These are phyloP conservation scores for Globisporangium apiculatum DNA, from an alignment of 352 stramenopile genomes.

Conservation along the genomic window DNA sequence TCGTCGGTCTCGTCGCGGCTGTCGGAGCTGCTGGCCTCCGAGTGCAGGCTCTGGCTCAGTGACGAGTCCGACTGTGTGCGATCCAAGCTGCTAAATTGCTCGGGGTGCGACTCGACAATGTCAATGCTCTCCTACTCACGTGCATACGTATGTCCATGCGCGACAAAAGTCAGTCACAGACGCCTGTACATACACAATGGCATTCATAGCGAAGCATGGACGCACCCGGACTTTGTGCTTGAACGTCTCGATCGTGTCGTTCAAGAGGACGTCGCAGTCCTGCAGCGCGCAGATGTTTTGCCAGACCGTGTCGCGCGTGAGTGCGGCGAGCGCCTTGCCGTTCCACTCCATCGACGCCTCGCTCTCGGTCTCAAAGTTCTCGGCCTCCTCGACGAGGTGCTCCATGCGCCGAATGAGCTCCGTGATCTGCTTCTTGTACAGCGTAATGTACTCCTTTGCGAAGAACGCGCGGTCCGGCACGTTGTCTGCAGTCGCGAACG, in stretches of 20 bases:
- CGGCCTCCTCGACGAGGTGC: slow-evolving; percentile 48
- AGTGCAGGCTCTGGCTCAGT: slow-evolving; percentile 22
- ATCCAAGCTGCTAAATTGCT: slow-evolving; percentile 28
- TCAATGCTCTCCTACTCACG: slow-evolving; percentile 32
- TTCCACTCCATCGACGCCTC: slow-evolving; percentile 26
- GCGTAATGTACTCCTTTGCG: slow-evolving; percentile 39
- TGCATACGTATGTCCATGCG: too few relatives aligned
- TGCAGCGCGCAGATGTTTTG: slow-evolving; percentile 52
- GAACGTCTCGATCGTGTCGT: slow-evolving; percentile 32
- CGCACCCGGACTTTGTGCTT: slow-evolving; percentile 48
- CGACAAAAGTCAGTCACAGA: not conserved
- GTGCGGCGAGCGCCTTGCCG: slow-evolving; percentile 26
- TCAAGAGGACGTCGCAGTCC: slow-evolving; percentile 40
- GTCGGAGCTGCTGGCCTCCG: slow-evolving; percentile 49
- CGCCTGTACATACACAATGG: not conserved
- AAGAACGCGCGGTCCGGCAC: slow-evolving; percentile 50
- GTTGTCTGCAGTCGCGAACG: slow-evolving; percentile 27
- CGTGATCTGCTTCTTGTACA: slow-evolving; percentile 52
- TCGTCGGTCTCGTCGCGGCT: slow-evolving; percentile 39
- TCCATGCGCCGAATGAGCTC: slow-evolving; percentile 54
- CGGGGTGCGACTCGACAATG: slow-evolving; percentile 34
- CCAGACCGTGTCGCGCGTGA: slow-evolving; percentile 52
- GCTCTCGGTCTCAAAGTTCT: slow-evolving; percentile 44
- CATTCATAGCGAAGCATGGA: not conserved
- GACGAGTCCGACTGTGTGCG: slow-evolving; percentile 35